Percentiles rank a stretch among this genome's conserved stretches.
These are phyloP conservation scores for Colletotrichum abscissum DNA, from an alignment of 2,329 filamentous ascomycete genomes.

Conservation along the genomic window DNA sequence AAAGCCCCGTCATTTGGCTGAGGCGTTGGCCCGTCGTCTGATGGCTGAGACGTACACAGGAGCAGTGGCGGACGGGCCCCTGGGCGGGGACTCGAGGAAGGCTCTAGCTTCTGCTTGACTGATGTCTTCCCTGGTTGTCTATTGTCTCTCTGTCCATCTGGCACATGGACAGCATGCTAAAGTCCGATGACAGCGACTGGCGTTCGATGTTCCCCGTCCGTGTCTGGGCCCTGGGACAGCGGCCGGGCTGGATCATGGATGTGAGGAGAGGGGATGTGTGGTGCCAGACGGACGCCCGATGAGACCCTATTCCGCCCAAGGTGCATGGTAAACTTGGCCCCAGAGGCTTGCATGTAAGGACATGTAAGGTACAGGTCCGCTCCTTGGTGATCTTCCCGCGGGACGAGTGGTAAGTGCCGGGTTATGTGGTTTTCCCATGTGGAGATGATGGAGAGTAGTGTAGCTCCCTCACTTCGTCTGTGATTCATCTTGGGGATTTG, in stretches of 20 bases:
- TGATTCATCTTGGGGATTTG: not conserved
- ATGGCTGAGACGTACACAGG: constrained; percentile 11
- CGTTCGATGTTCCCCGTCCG: not conserved
- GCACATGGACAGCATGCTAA: not conserved
- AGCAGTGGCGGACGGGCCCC: not conserved
- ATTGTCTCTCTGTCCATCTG: not conserved
- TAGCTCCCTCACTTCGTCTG: not conserved
- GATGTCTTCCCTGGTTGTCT: not conserved
- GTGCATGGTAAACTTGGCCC: not conserved
- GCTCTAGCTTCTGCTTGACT: not conserved
- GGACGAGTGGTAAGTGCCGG: not conserved
- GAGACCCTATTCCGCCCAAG: not conserved
- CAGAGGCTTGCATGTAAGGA: not conserved
- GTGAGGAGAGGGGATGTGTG: not conserved
- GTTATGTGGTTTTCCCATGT: not conserved
- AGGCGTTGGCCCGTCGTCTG: constrained; percentile 12
- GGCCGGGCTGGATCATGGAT: not conserved
- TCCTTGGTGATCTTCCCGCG: not conserved
- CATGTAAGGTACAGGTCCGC: not conserved
- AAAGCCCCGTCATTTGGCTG: not conserved
- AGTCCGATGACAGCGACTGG: not conserved
- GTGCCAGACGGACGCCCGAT: not conserved
- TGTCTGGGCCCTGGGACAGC: not conserved
- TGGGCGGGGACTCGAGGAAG: not conserved
- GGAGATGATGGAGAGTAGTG: not conserved